Base-by-base conservation (phyloP, 202 grass and related monocot species). In the Carex sylvatica region DNA sequence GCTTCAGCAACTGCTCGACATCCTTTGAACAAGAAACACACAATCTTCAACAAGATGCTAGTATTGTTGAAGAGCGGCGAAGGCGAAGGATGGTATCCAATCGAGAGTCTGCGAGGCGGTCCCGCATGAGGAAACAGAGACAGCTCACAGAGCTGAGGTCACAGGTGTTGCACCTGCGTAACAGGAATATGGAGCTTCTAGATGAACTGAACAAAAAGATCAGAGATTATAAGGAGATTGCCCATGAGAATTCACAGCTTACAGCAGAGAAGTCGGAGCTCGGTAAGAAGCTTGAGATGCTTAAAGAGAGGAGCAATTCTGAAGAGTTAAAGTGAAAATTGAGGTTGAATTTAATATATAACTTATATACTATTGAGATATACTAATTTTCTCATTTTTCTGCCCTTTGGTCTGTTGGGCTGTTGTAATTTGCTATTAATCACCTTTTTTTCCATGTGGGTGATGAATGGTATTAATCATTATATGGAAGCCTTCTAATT, bases 21-120 rank as follows among this genome's bases (percentile, higher is more conserved):
- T 80, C 81, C 67, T 92, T 85, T 0, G 86, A 80, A 26, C 59
- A 76, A 2, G 44, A 28, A 19, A 82, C 46, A 6, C 61, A 36
- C 14, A 36, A 69, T 65, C 31, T 53, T 54, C 61, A 65, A 65
- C 63, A 82, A 31, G 80, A 82, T 67, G 61, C 11, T 30, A 55
- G 42, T 69, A 23, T 82, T 55, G 26, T 52, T 76, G 91, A 95
- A 61, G 92, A 93, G 77, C 73, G 92, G 84, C 64, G 86, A 68
- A 86, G 84, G 73, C 81, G 95, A 83, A 83, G 95, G 91, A 98
- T 93, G 95, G 70, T 95, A 26, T 98, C 95, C 15, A 98, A 98
- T 84, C 77, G 95, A 30, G 95, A 98, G 84, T 98, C 95, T 0
- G 95, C 95, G 3, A 80, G 95, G 74, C 86, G 95, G 61, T 98